A percentile compares a stretch with the other conserved stretches of the same genome.
phyloP scores from a whole-genome alignment of 2,329 filamentous ascomycete genomes.

The Zasmidium cellare region DNA sequence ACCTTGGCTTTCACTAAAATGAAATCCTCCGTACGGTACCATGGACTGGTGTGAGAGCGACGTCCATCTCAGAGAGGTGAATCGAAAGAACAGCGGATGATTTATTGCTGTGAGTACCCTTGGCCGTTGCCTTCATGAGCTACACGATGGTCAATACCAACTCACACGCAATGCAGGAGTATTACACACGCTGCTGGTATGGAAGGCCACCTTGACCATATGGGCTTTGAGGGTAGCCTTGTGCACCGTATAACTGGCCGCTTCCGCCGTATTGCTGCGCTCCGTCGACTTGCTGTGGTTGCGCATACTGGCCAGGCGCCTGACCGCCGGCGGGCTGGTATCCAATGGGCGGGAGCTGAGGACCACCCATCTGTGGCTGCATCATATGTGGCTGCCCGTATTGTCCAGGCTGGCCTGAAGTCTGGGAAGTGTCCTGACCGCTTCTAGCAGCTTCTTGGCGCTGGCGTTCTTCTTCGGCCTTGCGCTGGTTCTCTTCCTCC shows the following conservation, averaged over 20 bases:
- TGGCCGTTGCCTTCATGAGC: conserved; percentile 21
- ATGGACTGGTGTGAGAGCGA: not conserved
- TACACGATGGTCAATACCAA: conserved; percentile 23
- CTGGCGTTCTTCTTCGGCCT: conserved; percentile 82
- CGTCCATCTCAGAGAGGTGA: not conserved
- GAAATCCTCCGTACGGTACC: conserved; percentile 13
- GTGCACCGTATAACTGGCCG: conserved; percentile 46
- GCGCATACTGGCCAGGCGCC: conserved; percentile 48
- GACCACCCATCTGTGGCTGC: conserved; percentile 46
- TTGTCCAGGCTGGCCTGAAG: conserved; percentile 51
- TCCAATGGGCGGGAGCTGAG: conserved; percentile 53
- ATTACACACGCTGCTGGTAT: conserved; percentile 40
- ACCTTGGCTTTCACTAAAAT: conserved; percentile 7
- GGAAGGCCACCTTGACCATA: conserved; percentile 50
- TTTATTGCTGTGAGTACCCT: conserved; percentile 23
- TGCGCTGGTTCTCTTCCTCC: conserved; percentile 89
- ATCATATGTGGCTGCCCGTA: conserved; percentile 48
- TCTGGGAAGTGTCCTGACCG: conserved; percentile 51
- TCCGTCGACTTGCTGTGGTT: conserved; percentile 47
- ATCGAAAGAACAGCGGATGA: not conserved
- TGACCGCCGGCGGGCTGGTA: conserved; percentile 50
- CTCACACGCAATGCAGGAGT: conserved; percentile 12
- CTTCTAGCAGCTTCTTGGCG: conserved; percentile 64
- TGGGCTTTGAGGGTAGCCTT: conserved; percentile 53
- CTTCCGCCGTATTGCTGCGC: conserved; percentile 50